Base-by-base conservation (phyloP, 2,329 filamentous ascomycete species). In the Aspergillus persii region DNA sequence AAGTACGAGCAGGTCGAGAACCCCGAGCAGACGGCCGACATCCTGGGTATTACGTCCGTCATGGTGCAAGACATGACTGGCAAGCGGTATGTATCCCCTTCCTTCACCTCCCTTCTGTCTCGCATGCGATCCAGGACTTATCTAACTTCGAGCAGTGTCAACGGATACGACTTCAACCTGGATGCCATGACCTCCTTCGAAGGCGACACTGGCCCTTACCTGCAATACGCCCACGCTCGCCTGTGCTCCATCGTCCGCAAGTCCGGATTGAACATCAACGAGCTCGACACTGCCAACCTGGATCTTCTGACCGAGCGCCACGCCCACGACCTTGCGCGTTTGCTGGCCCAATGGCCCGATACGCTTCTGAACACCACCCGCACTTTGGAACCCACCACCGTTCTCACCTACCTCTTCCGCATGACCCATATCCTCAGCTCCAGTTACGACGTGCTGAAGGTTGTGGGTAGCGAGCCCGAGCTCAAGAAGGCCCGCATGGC, bases 11-110 rank as follows among this genome's bases (percentile, higher is more conserved):
- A 97, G 77, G 89, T 99, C 23, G 90, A 89, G 70, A 83, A 98
- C 74, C 94, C 94, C 0, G 87, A 86, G 56, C 84, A 86, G 56
- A 90, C 88, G 8, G 92, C 95, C 61, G 95, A 98, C 78, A 91
- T 86, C 9, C 84, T 98, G 3, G 95, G 94, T 63, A 97, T 98
- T 73, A 93, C 90, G 64, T 89, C 90, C 71, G 94, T 98, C 72
- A 98, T 98, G 92, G 92, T 96, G 23, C 94, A 98, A 77, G 95
- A 98, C 72, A 96, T 98, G 92, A 90, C 86, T 65, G 95, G 94
- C 74, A 98, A 97, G 86, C 86, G 91, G 88, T 89, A 77, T 65
- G 83, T 70, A 18, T 39, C 6, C 23, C 18, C 18, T 23, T 23
- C 18, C 18, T 23, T 23, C 18, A 23, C 18, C 18, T 23, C 18